Evolutionary conservation across 257 asterid species (phyloP), one percentile per base, ranked within the genome.

Genomic region (Fraxinus cuspidata): DNA sequence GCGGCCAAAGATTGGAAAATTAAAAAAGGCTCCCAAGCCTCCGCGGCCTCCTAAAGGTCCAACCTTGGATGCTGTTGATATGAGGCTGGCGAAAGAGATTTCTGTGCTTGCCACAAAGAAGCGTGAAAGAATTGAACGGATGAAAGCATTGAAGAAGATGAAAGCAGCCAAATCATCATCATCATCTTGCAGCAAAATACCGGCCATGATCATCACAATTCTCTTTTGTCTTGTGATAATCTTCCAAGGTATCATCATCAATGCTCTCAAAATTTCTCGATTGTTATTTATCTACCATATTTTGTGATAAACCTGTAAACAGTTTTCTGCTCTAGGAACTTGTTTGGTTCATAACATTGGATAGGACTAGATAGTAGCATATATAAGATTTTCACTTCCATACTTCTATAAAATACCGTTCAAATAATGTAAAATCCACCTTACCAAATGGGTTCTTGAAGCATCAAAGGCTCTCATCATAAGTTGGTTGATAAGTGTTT

Each of bases 41-140:
- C 96, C 93, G 3, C 84, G 92, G n/a, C 96, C 91, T 13, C 96
- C 96, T 5, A 90, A 82, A 76, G 93, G 92, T 15, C 96, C 96
- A 5, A 78, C 85, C 1, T 32, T 90, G 84, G 89, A 88, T 83
- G 90, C 92, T 32, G 74, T 85, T 23, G 96, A 90, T 74, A 76
- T 88, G 83, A 87, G 88, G 68, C 60, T 88, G 85, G 77, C 88
- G 7, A 87, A 80, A 80, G 92, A 90, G 67, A 78, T 88, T 1
- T 72, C 90, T 7, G 85, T 79, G 85, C 60, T 84, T 23, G 86
- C 89, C 9, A 80, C 80, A 40, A 83, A 80, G 80, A 90, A 87
- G 74, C 88, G 89, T 5, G 90, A 85, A 82, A 82, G 91, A 76
- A 75, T 82, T 16, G 90, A 85, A 56, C 87, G 84, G 0, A 29